phyloP scores from a whole-genome alignment of 148 eudicot genomes.

The Cornus florida region DNA sequence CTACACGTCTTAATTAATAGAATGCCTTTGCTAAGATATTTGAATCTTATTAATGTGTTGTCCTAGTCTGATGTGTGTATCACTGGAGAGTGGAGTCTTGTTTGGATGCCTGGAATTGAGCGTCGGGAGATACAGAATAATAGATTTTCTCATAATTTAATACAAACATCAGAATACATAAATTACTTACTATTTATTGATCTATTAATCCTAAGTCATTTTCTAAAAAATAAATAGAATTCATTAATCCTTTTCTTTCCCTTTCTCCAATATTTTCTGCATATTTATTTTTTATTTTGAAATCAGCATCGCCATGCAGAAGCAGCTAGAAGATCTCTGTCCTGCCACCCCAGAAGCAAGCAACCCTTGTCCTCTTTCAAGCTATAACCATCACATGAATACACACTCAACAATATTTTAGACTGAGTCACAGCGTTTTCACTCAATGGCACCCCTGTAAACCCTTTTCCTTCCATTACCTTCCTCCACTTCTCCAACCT shows the following conservation, averaged over 20 bases:
- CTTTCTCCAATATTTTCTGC: not conserved
- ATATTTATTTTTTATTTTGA: too few species aligned
- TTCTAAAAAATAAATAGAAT: slow-evolving; percentile 8
- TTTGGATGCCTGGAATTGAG: too few species aligned
- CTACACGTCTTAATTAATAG: too few species aligned
- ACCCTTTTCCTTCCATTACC: slow-evolving; percentile 44
- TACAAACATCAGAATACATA: not conserved
- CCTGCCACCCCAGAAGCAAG: slow-evolving; percentile 47
- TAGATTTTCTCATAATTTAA: not conserved
- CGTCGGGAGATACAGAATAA: not conserved
- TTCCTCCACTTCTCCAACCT: slow-evolving; percentile 45
- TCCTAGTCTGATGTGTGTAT: too few species aligned
- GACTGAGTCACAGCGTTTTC: slow-evolving; percentile 40
- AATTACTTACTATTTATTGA: slow-evolving; percentile 1
- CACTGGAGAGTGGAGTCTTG: too few species aligned
- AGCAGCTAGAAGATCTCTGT: slow-evolving; percentile 38
- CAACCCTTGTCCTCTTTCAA: slow-evolving; percentile 42
- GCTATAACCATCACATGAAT: slow-evolving; percentile 38
- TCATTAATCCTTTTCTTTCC: not conserved
- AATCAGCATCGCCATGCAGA: slow-evolving; percentile 40
- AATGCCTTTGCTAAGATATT: slow-evolving; percentile 22
- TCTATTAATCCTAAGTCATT: slow-evolving; percentile 7
- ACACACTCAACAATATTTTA: slow-evolving; percentile 34
- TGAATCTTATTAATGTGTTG: slow-evolving; percentile 7
- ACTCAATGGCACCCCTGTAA: slow-evolving; percentile 32